Percentiles rank a stretch among this genome's conserved stretches.
phyloP scores from a whole-genome alignment of 257 asterid species.

The Phtheirospermum japonicum region DNA sequence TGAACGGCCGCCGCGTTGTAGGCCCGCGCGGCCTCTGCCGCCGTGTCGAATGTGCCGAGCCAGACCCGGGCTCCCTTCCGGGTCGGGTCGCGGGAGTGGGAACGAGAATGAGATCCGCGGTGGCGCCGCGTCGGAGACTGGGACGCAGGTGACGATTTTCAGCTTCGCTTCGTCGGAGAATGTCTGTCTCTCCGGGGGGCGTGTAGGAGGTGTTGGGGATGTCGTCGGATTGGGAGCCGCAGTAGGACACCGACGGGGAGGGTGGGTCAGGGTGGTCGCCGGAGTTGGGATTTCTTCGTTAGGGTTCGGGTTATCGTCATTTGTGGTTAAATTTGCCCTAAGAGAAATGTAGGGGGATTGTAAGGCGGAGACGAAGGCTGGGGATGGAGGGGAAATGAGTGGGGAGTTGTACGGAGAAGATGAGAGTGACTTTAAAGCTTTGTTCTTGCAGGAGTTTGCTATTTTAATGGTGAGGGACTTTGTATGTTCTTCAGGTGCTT shows the following conservation, averaged over 20 bases:
- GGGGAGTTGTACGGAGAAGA: conserved; percentile 73
- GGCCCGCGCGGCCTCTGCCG: no score
- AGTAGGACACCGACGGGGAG: conserved; percentile 62
- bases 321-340: conserved; percentile 39
- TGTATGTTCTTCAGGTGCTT: conserved; percentile 33
- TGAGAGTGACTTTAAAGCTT: conserved; percentile 40
- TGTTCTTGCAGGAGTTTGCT: conserved; percentile 35
- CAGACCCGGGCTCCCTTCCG: no score
- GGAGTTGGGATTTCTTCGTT: no score
- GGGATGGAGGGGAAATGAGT: conserved; percentile 72
- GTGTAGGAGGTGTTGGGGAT: conserved; percentile 81
- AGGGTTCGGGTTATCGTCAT: no score
- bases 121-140: no score
- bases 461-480: conserved; percentile 57
- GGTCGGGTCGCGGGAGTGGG: conserved; percentile 74
- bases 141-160: no score
- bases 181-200: conserved; percentile 61
- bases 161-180: conserved; percentile 42
- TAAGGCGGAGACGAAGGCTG: conserved; percentile 85
- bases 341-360: conserved; percentile 90
- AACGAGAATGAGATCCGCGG: conserved; percentile 80
- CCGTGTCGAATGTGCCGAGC: no score
- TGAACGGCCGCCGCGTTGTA: no score
- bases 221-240: conserved; percentile 82
- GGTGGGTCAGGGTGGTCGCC: conserved; percentile 46